Evolutionary conservation across 768 basidiomycete genomes (phyloP), one percentile per base, ranked within the genome.

Genomic region (Crassisporium funariophilum): DNA sequence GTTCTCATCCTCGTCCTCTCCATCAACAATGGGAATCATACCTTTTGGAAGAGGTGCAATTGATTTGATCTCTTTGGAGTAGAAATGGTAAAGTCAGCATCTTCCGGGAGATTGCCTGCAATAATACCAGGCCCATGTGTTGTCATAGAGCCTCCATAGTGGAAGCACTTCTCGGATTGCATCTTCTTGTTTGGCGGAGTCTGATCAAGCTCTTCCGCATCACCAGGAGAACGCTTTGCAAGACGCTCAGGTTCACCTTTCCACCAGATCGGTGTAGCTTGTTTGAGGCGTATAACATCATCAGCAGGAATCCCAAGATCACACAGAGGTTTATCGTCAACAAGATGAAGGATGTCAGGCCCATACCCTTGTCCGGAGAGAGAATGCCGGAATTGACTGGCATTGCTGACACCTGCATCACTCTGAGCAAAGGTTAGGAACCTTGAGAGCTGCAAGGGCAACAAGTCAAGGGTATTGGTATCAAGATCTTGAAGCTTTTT

Each of bases 271-370:
- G 29, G 42, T 19, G 29, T 29, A 34, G 16, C 16, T n/a, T 31
- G 13, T 16, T 31, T 44, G 5, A 44, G 29, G 11, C 27, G 17
- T 17, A 44, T 31, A 17, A 34, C 29, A 44, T 44, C 31, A 19
- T 29, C 42, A 15, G 12, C 11, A 29, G 29, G 20, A 22, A 44
- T 19, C 10, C 42, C 42, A 4, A 44, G 29, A 6, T 31, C 17
- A n/a, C 13, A n/a, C 9, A 44, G 33, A 9, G 15, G 27, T 34
- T 44, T 31, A 23, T 44, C 13, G n/a, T 44, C 42, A 10, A 44
- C 31, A 23, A 44, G 42, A 19, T 44, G 42, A 34, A 44, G 42
- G 29, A 44, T 44, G 29, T 44, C 42, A 35, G 42, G 42, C 20
- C 42, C 42, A 44, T 16, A 19, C 34, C 29, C 25, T 17, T 33